Evolutionary conservation across 1,139 yeast genomes (phyloP).

Genomic region (Protomyces arabidopsidicola): DNA sequence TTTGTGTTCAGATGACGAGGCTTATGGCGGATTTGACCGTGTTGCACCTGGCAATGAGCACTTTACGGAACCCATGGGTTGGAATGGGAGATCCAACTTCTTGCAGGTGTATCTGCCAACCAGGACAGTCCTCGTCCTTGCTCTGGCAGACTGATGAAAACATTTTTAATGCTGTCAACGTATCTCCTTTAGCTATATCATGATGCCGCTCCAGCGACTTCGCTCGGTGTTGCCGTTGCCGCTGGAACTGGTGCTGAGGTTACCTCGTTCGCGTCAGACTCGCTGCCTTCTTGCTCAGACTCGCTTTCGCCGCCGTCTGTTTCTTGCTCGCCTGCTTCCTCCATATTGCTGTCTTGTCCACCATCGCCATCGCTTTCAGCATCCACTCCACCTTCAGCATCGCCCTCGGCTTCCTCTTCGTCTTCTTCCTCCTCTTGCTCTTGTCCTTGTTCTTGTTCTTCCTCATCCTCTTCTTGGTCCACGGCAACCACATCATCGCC

Average conservation of each 20-base stretch:
- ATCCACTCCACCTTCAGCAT: constrained; percentile 42
- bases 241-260: background rate
- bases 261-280: background rate
- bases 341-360: background rate
- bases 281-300: background rate
- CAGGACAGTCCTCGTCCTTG: constrained; percentile 73
- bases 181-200: background rate
- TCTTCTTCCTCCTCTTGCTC: constrained; percentile 22
- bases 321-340: background rate
- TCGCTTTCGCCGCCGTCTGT: background rate
- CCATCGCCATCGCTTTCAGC: constrained; percentile 31
- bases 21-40: constrained; percentile 77
- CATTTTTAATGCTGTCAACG: too few relatives aligned
- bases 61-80: constrained; percentile 64
- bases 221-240: background rate
- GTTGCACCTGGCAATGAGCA: constrained; percentile 52
- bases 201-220: background rate
- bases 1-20: constrained; percentile 61
- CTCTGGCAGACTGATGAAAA: constrained; percentile 36
- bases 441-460: constrained; percentile 10
- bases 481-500: constrained; percentile 29
- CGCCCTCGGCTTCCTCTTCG: constrained; percentile 31
- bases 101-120: constrained; percentile 78
- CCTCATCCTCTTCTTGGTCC: constrained; percentile 28
- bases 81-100: constrained; percentile 77